Conservation (phyloP, 805 yeast genomes). For the Wickerhamiella bombiphila region DNA sequence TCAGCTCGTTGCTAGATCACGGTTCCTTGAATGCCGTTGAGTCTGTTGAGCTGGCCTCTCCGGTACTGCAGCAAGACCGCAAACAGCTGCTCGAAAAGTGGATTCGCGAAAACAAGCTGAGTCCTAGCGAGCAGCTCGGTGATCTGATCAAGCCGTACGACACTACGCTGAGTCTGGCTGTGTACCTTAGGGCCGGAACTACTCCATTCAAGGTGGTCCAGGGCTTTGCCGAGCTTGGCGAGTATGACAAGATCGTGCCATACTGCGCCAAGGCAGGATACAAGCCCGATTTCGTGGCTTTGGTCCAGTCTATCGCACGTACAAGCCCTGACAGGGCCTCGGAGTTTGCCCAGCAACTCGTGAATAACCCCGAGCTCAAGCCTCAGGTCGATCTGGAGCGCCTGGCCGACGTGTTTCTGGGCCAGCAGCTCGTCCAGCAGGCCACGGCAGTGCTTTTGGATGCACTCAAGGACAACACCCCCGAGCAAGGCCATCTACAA, state of each 20-base stretch:
- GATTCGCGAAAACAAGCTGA: constrained; percentile 87
- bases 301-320: constrained; percentile 81
- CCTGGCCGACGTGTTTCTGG: constrained; percentile 83
- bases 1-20: constrained; percentile 78
- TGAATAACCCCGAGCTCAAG: constrained; percentile 38
- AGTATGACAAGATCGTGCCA: constrained; percentile 89
- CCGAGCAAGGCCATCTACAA: constrained; percentile 91
- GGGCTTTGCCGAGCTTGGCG: constrained; percentile 86
- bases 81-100: constrained; percentile 89
- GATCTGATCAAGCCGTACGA: constrained; percentile 87
- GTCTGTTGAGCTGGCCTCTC: constrained; percentile 86
- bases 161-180: constrained; percentile 72
- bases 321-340: constrained; percentile 96
- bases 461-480: constrained; percentile 84
- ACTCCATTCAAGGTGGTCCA: constrained; percentile 81
- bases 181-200: constrained; percentile 63
- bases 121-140: constrained; percentile 93
- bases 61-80: constrained; percentile 90
- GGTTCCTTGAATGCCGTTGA: constrained; percentile 87
- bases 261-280: constrained; percentile 81
- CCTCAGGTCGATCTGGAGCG: constrained; percentile 62
- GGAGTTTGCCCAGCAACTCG: constrained; percentile 82
- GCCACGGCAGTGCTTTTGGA: constrained; percentile 95
- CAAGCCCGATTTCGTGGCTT: constrained; percentile 76
- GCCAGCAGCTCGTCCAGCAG: constrained; percentile 89